Evolutionary conservation across 257 asterid species (phyloP), one percentile per base, ranked within the genome.

Genomic region (Solanum etuberosum): DNA sequence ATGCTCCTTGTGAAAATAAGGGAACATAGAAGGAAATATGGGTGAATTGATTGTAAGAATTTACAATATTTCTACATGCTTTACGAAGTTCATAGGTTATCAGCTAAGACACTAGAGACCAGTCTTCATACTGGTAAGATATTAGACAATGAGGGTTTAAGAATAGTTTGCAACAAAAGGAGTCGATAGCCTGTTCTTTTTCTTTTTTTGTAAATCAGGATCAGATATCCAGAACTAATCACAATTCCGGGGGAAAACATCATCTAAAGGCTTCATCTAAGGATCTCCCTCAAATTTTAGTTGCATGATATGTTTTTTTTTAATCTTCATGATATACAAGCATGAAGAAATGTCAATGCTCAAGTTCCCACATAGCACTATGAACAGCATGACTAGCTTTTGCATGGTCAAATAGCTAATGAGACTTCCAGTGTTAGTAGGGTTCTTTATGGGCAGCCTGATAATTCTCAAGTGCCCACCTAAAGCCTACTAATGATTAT

Each of bases 391-490:
- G 9, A 7, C 16, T 78, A 27, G 84, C 34, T 43, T 43, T 43
- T 42, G 27, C 84, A 43, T 78, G 84, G 25, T 18, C 83, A 40
- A 38, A 38, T n/a, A n/a, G 35, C 13, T n/a, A 76, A 38, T 40
- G 51, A 43, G 40, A 78, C 84, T 77, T 80, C 82, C 31, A 80
- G 88, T 95, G 92, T 93, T 68, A 29, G 90, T 87, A 92, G 93
- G 90, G 87, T 21, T 90, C 95, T 93, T 94, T 94, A 94, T 92
- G 96, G 93, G 84, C 93, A 87, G 86, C 54, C 86, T 27, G 81
- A 76, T 38, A 83, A 93, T 92, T 90, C 89, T 88, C 35, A 89
- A 87, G 89, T 86, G 93, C 95, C 98, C 98, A 92, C 93, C 95
- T 92, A 96, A 93, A 90, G 91, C 93, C 93, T 91, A 77, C 91